Evolutionary conservation across 495 filamentous ascomycete species (phyloP).

Genomic region (Penicillium steckii): DNA sequence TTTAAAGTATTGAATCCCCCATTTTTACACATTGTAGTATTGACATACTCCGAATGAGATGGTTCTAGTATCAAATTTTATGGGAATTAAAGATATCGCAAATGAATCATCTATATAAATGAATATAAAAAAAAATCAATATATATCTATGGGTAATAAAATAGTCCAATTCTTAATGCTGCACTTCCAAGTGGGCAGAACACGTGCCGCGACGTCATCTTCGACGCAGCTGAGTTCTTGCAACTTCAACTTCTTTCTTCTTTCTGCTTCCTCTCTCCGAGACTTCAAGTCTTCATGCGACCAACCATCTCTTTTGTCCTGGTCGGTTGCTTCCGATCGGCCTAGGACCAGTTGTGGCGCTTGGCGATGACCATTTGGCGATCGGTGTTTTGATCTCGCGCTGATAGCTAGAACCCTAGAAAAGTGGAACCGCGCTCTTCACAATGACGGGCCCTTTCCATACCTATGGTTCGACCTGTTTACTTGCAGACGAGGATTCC

Average conservation of each 20-base stretch:
- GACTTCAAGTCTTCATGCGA: neutral
- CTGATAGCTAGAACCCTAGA: constrained; percentile 1
- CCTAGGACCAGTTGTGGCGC: constrained; percentile 3
- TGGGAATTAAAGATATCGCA: no score
- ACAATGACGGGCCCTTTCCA: constrained; percentile 50
- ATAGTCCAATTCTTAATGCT: no score
- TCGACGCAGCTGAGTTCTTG: constrained; percentile 9
- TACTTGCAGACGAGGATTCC: constrained; percentile 40
- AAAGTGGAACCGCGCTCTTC: constrained; percentile 12
- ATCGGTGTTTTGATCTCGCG: constrained; percentile 15
- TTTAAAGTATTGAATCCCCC: no score
- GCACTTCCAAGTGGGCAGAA: no score
- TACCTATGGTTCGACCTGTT: constrained; percentile 55
- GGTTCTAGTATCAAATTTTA: no score
- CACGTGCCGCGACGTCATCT: constrained; percentile 47
- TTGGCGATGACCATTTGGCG: constrained; percentile 21
- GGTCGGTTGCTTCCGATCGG: constrained; percentile 8
- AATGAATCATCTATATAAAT: no score
- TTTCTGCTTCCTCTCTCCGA: neutral
- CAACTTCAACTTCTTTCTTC: neutral
- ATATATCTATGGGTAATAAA: no score
- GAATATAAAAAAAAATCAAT: no score
- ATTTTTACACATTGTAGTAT: no score
- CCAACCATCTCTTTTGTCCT: neutral
- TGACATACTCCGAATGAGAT: no score